These are phyloP conservation scores for Suhomyces sp. DNA, from an alignment of 805 yeast species.

Conservation along the genomic window DNA sequence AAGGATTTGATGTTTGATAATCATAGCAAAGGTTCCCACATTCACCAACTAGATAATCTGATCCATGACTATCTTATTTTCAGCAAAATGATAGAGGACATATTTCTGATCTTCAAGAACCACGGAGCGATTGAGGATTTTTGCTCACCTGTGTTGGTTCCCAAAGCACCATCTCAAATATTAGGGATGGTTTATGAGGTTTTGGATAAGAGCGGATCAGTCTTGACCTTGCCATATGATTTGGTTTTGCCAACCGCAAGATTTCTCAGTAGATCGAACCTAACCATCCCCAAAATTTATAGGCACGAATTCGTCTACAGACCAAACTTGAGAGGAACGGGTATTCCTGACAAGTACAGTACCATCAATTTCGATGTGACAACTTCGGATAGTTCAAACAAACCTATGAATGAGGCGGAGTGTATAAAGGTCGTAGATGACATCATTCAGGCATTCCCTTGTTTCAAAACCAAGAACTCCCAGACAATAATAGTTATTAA, in stretches of 20 bases:
- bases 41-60: conserved; percentile 23
- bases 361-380: conserved; percentile 87
- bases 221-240: conserved; percentile 86
- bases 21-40: conserved; percentile 23
- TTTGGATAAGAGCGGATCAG: conserved; percentile 81
- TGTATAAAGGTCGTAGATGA: conserved; percentile 80
- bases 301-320: conserved; percentile 82
- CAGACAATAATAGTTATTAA: conserved; percentile 64
- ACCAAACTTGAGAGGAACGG: conserved; percentile 50
- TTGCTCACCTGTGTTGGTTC: conserved; percentile 66
- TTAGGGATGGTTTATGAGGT: conserved; percentile 72
- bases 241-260: conserved; percentile 88
- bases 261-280: conserved; percentile 61
- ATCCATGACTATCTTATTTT: conserved; percentile 53
- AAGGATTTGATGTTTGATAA: conserved; percentile 80
- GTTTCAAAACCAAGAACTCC: conserved; percentile 48
- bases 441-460: conserved; percentile 61
- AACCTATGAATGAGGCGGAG: conserved; percentile 79
- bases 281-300: conserved; percentile 57
- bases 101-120: conserved; percentile 59
- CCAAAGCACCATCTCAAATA: conserved; percentile 67
- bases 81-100: conserved; percentile 56
- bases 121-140: conserved; percentile 89
- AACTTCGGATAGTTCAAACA: conserved; percentile 42
- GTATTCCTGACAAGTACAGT: conserved; percentile 72